phyloP scores from a whole-genome alignment of 2,329 filamentous ascomycete species.

The Xylariaceae sp. region DNA sequence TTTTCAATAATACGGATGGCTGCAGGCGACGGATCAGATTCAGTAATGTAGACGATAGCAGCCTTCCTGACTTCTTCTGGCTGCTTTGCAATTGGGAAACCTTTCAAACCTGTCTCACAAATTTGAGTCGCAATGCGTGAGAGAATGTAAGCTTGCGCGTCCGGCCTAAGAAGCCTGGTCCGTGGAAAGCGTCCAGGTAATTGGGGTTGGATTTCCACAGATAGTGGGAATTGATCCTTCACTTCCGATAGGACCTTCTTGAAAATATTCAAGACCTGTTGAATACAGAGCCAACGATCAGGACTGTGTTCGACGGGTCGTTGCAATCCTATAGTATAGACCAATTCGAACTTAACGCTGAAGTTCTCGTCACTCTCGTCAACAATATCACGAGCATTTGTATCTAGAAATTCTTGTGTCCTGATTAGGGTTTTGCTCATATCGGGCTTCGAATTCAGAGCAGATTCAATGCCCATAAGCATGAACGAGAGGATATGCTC shows the following conservation, averaged over 20 bases:
- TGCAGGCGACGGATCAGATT: constrained; percentile 33
- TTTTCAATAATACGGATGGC: constrained; percentile 47
- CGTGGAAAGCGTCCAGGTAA: constrained; percentile 51
- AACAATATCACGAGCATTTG: constrained; percentile 58
- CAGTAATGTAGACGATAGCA: constrained; percentile 53
- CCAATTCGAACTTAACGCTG: constrained; percentile 63
- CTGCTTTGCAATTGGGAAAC: constrained; percentile 51
- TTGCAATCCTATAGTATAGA: constrained; percentile 67
- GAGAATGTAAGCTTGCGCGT: constrained; percentile 42
- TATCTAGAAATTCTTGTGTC: constrained; percentile 53
- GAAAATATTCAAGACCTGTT: constrained; percentile 57
- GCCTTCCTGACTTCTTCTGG: constrained; percentile 37
- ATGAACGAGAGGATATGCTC: constrained; percentile 69
- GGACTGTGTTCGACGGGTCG: constrained; percentile 57
- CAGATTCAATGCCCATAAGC: constrained; percentile 62
- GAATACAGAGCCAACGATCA: constrained; percentile 61
- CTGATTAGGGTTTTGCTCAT: constrained; percentile 45
- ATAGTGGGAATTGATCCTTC: constrained; percentile 40
- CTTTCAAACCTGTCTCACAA: constrained; percentile 48
- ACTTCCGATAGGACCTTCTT: constrained; percentile 38
- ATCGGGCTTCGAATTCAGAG: constrained; percentile 39
- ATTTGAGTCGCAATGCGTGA: constrained; percentile 47
- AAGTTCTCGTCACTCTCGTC: constrained; percentile 72
- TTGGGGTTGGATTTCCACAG: constrained; percentile 49
- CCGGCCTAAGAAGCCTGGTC: constrained; percentile 52